Percentiles rank a stretch among this genome's conserved stretches.
Evolutionary conservation across 352 stramenopile species (phyloP).

Genomic region (Pythium myriotylum): DNA sequence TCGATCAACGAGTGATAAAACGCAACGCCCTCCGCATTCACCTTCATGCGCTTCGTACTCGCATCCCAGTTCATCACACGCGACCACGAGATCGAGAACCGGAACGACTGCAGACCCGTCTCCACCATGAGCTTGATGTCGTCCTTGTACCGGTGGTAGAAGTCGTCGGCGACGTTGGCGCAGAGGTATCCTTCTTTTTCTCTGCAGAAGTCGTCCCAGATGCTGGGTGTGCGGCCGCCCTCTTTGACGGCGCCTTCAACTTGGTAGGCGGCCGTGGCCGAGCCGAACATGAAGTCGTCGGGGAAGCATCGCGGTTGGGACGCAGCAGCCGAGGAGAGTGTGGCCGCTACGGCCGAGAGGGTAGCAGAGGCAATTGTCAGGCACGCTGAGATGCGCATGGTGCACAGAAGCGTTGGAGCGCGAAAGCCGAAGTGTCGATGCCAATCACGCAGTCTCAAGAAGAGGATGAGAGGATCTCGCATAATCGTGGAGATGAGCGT

Average conservation of each 20-base stretch:
- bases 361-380: too few species aligned
- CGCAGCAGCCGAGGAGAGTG: background rate
- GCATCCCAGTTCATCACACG: conserved; percentile 77
- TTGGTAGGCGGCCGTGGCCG: conserved; percentile 91
- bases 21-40: conserved; percentile 84
- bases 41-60: conserved; percentile 44
- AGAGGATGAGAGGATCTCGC: too few species aligned
- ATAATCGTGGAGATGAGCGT: too few species aligned
- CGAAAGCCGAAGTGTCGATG: too few species aligned
- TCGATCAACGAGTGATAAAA: conserved; percentile 95
- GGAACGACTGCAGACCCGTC: conserved; percentile 90
- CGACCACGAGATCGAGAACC: conserved; percentile 64
- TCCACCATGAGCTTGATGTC: conserved; percentile 93
- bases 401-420: too few species aligned
- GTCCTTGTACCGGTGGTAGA: conserved; percentile 88
- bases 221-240: conserved; percentile 73
- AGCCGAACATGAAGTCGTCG: conserved; percentile 82
- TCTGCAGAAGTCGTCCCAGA: conserved; percentile 94
- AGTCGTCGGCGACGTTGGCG: conserved; percentile 92
- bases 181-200: conserved; percentile 68
- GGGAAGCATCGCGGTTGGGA: conserved; percentile 46
- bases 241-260: conserved; percentile 90
- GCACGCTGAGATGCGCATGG: too few species aligned
- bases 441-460: too few species aligned
- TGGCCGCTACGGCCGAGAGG: too few species aligned